phyloP scores from a whole-genome alignment of 495 filamentous ascomycete genomes.

The Xanthoparmelia taractica region DNA sequence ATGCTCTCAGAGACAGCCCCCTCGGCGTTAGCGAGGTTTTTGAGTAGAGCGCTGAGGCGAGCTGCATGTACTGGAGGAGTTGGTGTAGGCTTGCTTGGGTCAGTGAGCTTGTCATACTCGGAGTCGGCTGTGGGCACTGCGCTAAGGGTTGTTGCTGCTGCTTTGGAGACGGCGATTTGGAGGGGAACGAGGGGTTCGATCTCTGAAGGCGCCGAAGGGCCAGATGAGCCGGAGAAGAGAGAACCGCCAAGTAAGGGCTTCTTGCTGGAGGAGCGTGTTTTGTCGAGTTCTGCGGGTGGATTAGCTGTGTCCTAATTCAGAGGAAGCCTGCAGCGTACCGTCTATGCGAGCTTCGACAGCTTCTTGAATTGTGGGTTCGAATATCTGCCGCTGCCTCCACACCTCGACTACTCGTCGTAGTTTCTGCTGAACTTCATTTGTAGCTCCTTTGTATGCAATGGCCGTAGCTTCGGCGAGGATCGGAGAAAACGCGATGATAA shows the following conservation, averaged over 20 bases:
- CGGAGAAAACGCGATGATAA: slow-evolving; percentile 80
- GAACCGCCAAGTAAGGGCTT: slow-evolving; percentile 64
- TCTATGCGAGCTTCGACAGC: slow-evolving; percentile 70
- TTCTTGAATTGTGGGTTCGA: slow-evolving; percentile 67
- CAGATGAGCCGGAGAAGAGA: slow-evolving; percentile 51
- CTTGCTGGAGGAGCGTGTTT: slow-evolving; percentile 55
- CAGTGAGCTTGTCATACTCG: slow-evolving; percentile 75
- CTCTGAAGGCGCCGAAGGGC: slow-evolving; percentile 61
- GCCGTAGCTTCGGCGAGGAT: slow-evolving; percentile 81
- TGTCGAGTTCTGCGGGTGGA: slow-evolving; percentile 61
- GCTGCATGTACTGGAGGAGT: slow-evolving; percentile 86
- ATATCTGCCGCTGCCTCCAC: slow-evolving; percentile 83
- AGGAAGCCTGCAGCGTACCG: slow-evolving; percentile 42
- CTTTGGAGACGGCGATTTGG: slow-evolving; percentile 65
- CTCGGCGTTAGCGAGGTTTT: slow-evolving; percentile 83
- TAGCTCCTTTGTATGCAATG: slow-evolving; percentile 76
- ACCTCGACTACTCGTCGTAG: slow-evolving; percentile 85
- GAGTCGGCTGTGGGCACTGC: slow-evolving; percentile 58
- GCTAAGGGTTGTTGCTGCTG: slow-evolving; percentile 51
- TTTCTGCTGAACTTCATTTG: slow-evolving; percentile 77
- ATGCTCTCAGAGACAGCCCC: slow-evolving; percentile 83
- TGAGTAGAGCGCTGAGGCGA: slow-evolving; percentile 76
- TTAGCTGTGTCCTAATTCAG: slow-evolving; percentile 6
- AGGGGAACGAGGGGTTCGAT: slow-evolving; percentile 63
- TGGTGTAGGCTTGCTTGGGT: slow-evolving; percentile 55